These are phyloP conservation scores for Vitis rotundifolia DNA, from an alignment of 164 flowering plant genomes.

Conservation along the genomic window DNA sequence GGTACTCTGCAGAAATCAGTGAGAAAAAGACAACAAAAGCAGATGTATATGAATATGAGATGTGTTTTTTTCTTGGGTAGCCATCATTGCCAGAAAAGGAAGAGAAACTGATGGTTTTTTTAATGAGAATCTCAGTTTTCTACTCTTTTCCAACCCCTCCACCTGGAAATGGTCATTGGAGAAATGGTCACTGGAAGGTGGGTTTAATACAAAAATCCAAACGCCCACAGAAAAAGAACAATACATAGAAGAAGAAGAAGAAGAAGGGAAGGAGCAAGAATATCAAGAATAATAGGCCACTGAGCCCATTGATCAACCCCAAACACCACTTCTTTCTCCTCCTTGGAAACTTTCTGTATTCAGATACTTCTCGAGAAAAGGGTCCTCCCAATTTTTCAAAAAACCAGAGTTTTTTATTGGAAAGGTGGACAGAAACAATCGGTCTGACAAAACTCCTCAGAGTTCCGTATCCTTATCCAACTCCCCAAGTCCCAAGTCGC, in stretches of 20 bases:
- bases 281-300: background rate
- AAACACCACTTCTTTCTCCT: slow-evolving; percentile 1
- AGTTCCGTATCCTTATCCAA: slow-evolving; percentile 35
- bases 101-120: slow-evolving; percentile 13
- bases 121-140: slow-evolving; percentile 25
- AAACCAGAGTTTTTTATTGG: slow-evolving; percentile 10
- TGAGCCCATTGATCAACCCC: background rate
- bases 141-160: background rate
- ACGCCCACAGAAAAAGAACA: slow-evolving; percentile 12
- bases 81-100: slow-evolving; percentile 4
- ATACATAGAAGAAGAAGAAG: too few species aligned
- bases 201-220: slow-evolving; percentile 10
- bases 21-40: slow-evolving; percentile 24
- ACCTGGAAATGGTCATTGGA: slow-evolving; percentile 13
- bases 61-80: background rate
- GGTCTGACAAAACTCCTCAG: slow-evolving; percentile 25
- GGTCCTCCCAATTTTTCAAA: too few species aligned
- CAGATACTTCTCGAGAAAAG: background rate
- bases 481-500: background rate
- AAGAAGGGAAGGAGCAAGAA: background rate
- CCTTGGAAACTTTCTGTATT: background rate
- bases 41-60: slow-evolving; percentile 3
- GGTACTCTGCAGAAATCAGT: slow-evolving; percentile 17
- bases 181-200: slow-evolving; percentile 9
- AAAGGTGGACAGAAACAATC: slow-evolving; percentile 16